phyloP scores from a whole-genome alignment of 345 rosid species.

The Aurinia saxatilis region DNA sequence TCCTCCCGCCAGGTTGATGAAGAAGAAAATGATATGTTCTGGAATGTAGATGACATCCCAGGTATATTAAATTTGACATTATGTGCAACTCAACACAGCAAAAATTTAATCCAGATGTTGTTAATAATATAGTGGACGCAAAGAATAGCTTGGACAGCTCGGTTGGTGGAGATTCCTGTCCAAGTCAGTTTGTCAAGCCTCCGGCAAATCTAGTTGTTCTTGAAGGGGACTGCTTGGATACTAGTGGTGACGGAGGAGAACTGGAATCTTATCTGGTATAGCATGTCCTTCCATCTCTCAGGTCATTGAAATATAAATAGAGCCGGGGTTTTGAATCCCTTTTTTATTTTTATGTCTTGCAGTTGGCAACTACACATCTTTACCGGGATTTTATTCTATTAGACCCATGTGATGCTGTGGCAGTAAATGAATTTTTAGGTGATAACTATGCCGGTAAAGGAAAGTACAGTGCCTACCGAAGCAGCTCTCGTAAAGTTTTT shows the following conservation, averaged over 20 bases:
- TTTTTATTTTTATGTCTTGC: conserved; percentile 31
- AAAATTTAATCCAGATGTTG: neutral
- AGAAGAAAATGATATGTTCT: conserved; percentile 66
- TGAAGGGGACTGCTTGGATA: conserved; percentile 88
- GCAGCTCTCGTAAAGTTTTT: conserved; percentile 49
- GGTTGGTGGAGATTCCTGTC: conserved; percentile 39
- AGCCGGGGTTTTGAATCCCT: neutral
- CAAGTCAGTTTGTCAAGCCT: conserved; percentile 69
- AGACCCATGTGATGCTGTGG: conserved; percentile 68
- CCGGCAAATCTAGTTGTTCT: conserved; percentile 93
- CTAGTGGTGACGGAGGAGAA: conserved; percentile 68
- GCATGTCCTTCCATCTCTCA: conserved; percentile 8
- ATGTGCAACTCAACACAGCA: neutral
- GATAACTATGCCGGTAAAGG: conserved; percentile 37
- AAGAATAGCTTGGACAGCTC: conserved; percentile 70
- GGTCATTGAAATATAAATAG: conserved; percentile 6
- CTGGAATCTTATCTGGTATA: conserved; percentile 93
- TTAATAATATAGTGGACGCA: conserved; percentile 52
- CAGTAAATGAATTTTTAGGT: conserved; percentile 50
- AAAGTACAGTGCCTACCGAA: conserved; percentile 31
- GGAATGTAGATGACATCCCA: conserved; percentile 73
- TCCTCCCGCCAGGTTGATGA: conserved; percentile 31
- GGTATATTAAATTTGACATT: conserved; percentile 33
- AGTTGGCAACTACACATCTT: conserved; percentile 81
- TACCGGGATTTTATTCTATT: conserved; percentile 78